Base-by-base conservation (phyloP, 805 yeast genomes). In the Cyberlindnera maritima region DNA sequence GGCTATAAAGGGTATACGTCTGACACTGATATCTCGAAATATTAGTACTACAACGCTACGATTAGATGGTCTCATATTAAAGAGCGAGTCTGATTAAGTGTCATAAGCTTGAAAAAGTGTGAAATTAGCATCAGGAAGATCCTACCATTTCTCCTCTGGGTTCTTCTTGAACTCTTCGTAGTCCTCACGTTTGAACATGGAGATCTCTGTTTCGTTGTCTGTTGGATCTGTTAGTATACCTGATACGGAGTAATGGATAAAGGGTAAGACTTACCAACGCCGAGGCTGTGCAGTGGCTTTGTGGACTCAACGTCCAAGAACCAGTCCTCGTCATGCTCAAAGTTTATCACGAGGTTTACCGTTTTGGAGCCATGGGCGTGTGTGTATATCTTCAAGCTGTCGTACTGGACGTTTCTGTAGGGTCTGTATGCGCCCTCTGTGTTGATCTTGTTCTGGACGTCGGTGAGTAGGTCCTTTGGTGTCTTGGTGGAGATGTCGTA, bases 301-400 rank as follows among this genome's bases (percentile, higher is more conserved):
- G 63, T 44, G 65, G 54, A 35, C 35, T 71, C 69, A 9, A 58
- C 33, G 39, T 58, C 57, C 45, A 87, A 63, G 4, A 87, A 70
- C 90, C 95, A 86, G 47, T 81, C 84, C 6, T 83, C 86, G 58
- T 82, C 88, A 59, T 91, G 83, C 23, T 88, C 96, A 63, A 94
- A 77, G 63, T 94, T 94, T 52, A 94, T 86, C 39, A 90, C 94
- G 55, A 94, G 73, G 61, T 94, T 90, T 80, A 90, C 85, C 2
- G 97, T 88, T 68, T 94, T 94, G 26, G 96, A 79, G 12, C 95
- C 94, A 65, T 92, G 98, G 0, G 99, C 98, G 62, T 89, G 90
- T 25, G 96, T 86, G 68, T 94, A 94, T 7, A 94, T 76, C 65
- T 94, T 94, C 47, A 92, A 64, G 0, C 91, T 73, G 61, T 92